Percentiles rank a stretch among this genome's conserved stretches.
These are phyloP conservation scores for Guadua angustifolia DNA, from an alignment of 176 grass and related monocot genomes.

Conservation along the genomic window DNA sequence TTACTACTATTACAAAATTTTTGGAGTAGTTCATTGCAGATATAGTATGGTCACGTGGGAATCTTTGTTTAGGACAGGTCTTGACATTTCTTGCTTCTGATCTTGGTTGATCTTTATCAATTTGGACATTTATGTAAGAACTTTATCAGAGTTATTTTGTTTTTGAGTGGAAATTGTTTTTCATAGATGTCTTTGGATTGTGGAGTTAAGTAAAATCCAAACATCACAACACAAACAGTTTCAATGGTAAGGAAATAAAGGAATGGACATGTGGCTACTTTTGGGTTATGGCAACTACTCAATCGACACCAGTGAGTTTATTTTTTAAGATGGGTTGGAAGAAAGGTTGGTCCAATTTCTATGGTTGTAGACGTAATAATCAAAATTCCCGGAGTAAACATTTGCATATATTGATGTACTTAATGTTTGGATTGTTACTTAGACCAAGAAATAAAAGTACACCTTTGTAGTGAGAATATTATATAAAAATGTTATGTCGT, in stretches of 20 bases:
- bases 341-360: slow-evolving; percentile 11
- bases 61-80: slow-evolving; percentile 12
- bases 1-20: neutral
- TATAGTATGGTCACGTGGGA: neutral
- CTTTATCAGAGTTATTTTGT: neutral
- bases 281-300: slow-evolving; percentile 1
- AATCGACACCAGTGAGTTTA: neutral
- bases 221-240: slow-evolving; percentile 29
- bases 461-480: slow-evolving; percentile 31
- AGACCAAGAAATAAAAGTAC: slow-evolving; percentile 6
- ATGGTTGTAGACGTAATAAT: slow-evolving; percentile 24
- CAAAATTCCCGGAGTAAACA: neutral
- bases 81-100: slow-evolving; percentile 9
- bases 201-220: neutral
- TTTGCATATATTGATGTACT: slow-evolving; percentile 6
- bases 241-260: neutral
- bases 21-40: slow-evolving; percentile 12
- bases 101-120: slow-evolving; percentile 27
- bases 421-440: slow-evolving; percentile 18
- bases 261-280: neutral
- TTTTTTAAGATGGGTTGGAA: neutral
- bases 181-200: neutral
- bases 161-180: slow-evolving; percentile 10
- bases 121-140: neutral
- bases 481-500: neutral